Evolutionary conservation across 345 rosid genomes (phyloP), one percentile per base, ranked within the genome.

Genomic region (Fremontodendron californicum): DNA sequence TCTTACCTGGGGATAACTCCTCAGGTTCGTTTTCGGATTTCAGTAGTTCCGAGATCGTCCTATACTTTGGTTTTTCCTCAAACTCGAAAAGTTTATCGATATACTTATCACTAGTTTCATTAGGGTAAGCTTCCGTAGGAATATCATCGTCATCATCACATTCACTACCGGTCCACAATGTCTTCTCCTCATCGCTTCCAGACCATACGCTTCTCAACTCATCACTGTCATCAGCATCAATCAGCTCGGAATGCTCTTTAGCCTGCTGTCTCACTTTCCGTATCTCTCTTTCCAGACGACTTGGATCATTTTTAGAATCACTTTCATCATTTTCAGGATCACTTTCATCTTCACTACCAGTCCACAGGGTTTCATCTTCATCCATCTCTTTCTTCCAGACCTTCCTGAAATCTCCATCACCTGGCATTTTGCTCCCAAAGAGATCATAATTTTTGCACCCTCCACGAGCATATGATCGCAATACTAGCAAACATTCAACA

Each of bases 101-200:
- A 31, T 95, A 87, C 46, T 86, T 90, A 77, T 95, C 99, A 71
- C 97, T 93, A 62, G 87, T 79, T 79, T 89, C 93, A 76, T 90
- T 92, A 1, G 96, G 93, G 76, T 83, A 84, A 33, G 99, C 84
- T 64, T 93, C 99, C 9, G 91, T 89, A 18, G 98, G 99, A 72
- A 92, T 84, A 78, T 92, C 97, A 15, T 89, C 85, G 0, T 92
- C 96, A 2, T 90, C 91, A 19, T 95, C 99, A 0, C 90, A 91
- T 86, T 95, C 98, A 29, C 90, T 89, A 10, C 99, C 98, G 0
- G 97, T 95, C 97, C 98, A 95, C 54, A 95, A 79, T 19, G 92
- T 89, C 90, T 91, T 95, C 82, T 95, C 98, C 66, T 95, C 98
- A 4, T 93, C 99, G 55, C 98, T 93, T 54, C 88, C 98, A 27